Conservation (phyloP, 1,284 basidiomycete genomes). For the Tausonia pullulans region DNA sequence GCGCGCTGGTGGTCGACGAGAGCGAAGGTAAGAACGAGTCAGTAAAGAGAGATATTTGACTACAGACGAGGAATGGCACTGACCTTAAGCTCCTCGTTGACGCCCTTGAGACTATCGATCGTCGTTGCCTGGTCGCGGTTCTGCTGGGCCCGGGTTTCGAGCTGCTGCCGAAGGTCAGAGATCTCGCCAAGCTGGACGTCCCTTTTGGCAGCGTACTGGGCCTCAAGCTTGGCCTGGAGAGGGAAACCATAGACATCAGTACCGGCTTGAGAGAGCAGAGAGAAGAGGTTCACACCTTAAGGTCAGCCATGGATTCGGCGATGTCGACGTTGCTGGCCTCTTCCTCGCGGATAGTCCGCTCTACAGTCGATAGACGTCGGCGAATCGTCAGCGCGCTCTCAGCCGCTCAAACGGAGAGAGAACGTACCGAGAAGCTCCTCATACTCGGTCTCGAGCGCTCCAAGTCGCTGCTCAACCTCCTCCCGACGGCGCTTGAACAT, state of each 20-base stretch:
- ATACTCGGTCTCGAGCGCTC: slow-evolving; percentile 79
- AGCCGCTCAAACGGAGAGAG: slow-evolving; percentile 6
- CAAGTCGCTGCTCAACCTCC: slow-evolving; percentile 74
- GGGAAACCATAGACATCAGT: slow-evolving; percentile 13
- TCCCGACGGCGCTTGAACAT: slow-evolving; percentile 69
- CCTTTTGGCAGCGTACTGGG: slow-evolving; percentile 83
- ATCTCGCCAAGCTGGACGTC: slow-evolving; percentile 81
- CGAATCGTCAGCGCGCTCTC: background rate
- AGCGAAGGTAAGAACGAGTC: slow-evolving; percentile 13
- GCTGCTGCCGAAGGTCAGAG: slow-evolving; percentile 78
- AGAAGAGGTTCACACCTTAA: slow-evolving; percentile 55
- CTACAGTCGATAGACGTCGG: slow-evolving; percentile 33
- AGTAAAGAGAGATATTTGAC: slow-evolving; percentile 3
- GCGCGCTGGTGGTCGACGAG: slow-evolving; percentile 53
- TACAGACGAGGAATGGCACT: slow-evolving; percentile 18
- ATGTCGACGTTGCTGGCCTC: slow-evolving; percentile 67
- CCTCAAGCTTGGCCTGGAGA: slow-evolving; percentile 74
- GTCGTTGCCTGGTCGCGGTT: slow-evolving; percentile 71
- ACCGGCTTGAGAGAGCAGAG: slow-evolving; percentile 12
- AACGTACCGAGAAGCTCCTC: slow-evolving; percentile 80
- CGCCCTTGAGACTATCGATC: slow-evolving; percentile 86
- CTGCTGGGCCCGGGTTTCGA: slow-evolving; percentile 78
- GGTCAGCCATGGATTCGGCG: slow-evolving; percentile 70
- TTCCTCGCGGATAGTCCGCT: slow-evolving; percentile 74
- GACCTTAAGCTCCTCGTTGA: slow-evolving; percentile 97